Evolutionary conservation across 139 green algal genomes (phyloP), one percentile per base, ranked within the genome.

Genomic region (Chlamydomonas urium): DNA sequence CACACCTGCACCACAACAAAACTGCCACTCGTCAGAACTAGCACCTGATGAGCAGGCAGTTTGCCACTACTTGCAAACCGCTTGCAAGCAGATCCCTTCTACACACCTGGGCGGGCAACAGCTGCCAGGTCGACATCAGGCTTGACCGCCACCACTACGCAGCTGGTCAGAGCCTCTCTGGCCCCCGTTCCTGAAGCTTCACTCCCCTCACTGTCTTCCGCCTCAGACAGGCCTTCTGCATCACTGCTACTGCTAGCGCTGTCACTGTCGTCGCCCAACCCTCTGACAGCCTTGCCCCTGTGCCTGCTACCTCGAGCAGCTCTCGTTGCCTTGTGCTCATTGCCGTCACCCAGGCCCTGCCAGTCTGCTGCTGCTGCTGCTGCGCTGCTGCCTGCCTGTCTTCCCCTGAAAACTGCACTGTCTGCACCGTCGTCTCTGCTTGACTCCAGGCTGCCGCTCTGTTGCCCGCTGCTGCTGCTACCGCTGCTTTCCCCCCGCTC

Each of bases 111-210:
- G 14, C 14, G 10, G 14, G 23, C 38, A 2, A 33, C 17, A 2
- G 35, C 56, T 5, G 36, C 37, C 38, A 90, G 66, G 29, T 77
- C 32, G 2, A 58, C 75, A 24, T 37, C n/a, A 0, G 47, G 60
- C 32, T 81, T 83, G 23, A 50, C 59, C 21, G 38, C 60, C 26
- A 92, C 33, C 8, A 91, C 69, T 0, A 24, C 57, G 37, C 94
- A 90, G 48, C 75, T 72, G 8, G 86, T 93, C 10, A 77, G 47
- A 2, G 89, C 84, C 4, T 77, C 73, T 65, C 89, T 90, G 42
- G 57, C 21, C 8, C 62, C 62, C 3, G 42, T 17, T 10, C 42
- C 42, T 53, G 42, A 10, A 53, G 42, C 42, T n/a, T 17, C 42
- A 53, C 42, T 17, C 14, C 42, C 17, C 42, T 53, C 42, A 53